Conservation (phyloP, 305 asterid genomes). For the Solanum hybrid region DNA sequence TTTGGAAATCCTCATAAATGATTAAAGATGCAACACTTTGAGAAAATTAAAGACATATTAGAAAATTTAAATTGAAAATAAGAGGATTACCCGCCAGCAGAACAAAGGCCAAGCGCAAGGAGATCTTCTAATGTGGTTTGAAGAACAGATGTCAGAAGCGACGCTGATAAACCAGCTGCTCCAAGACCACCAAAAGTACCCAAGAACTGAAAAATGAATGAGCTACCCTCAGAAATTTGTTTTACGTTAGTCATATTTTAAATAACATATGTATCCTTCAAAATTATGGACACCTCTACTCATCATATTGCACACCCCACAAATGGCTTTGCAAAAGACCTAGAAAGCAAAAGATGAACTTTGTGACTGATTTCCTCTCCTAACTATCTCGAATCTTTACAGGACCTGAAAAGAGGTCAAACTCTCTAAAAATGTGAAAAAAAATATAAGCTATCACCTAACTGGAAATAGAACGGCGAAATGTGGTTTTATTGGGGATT, state of each 20-base stretch:
- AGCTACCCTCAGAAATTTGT: slow-evolving; percentile 4
- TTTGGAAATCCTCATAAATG: not conserved
- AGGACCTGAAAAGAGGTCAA: not conserved
- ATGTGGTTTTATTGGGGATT: not conserved
- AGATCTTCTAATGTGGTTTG: slow-evolving; percentile 85
- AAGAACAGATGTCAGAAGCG: slow-evolving; percentile 82
- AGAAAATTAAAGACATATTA: not conserved
- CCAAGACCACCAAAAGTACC: slow-evolving; percentile 88
- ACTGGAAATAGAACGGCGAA: not conserved
- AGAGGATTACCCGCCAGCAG: slow-evolving; percentile 81
- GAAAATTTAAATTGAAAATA: slow-evolving; percentile 3
- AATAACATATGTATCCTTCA: not conserved
- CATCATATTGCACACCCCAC: not conserved
- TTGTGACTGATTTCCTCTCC: not conserved
- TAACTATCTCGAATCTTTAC: not conserved
- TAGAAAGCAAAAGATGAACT: not conserved
- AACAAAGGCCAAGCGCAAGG: slow-evolving; percentile 90
- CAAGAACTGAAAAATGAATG: slow-evolving; percentile 50
- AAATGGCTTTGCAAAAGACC: not conserved
- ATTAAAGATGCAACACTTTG: not conserved
- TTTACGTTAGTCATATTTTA: not conserved
- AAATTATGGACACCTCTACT: not conserved
- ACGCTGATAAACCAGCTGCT: slow-evolving; percentile 89
- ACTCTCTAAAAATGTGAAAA: not conserved
- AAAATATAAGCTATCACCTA: not conserved